Base-by-base conservation (phyloP, 2,329 filamentous ascomycete species). In the Nemania diffusa region DNA sequence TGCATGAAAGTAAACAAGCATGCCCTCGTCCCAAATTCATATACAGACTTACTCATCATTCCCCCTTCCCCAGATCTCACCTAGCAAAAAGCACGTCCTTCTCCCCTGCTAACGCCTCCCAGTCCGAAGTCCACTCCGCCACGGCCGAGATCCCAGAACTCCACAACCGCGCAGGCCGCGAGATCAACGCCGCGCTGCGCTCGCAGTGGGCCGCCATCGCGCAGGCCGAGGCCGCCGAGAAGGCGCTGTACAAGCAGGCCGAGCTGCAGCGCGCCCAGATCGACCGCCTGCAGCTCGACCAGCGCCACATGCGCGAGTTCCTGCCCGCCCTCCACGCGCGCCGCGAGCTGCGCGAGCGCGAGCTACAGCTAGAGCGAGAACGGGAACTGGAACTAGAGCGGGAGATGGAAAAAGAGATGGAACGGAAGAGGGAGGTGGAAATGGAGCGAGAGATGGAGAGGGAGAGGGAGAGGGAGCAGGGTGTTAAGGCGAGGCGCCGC, bases 71-170 rank as follows among this genome's bases (percentile, higher is more conserved):
- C 22, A 7, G 1, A 42, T 29, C 17, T 9, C n/a, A n/a, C n/a
- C n/a, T n/a, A 27, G 20, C 8, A 55, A 37, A 58, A 1, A 55
- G 48, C 27, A 7, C 20, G 32, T 9, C 26, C 22, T 27, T 52
- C n/a, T 17, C 34, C 40, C 26, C 29, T 58, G 67, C 62, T 29
- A n/a, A 50, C 50, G 1, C 20, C n/a, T 5, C 20, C 22, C 56
- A 76, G 73, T 59, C 63, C 29, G 73, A 74, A 58, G 69, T 74
- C 34, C 20, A 72, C 29, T 40, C 50, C 22, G 70, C 68, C 22
- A 24, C 48, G 20, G n/a, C 32, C 17, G 32, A 24, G 1, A 32
- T 60, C 7, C 55, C 66, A 20, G 57, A 60, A 9, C 29, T 58
- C 8, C 8, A 56, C 13, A 5, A 17, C 20, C 29, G 17, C 0